phyloP scores from a whole-genome alignment of 208 protist species.

The Crithidia sp. region DNA sequence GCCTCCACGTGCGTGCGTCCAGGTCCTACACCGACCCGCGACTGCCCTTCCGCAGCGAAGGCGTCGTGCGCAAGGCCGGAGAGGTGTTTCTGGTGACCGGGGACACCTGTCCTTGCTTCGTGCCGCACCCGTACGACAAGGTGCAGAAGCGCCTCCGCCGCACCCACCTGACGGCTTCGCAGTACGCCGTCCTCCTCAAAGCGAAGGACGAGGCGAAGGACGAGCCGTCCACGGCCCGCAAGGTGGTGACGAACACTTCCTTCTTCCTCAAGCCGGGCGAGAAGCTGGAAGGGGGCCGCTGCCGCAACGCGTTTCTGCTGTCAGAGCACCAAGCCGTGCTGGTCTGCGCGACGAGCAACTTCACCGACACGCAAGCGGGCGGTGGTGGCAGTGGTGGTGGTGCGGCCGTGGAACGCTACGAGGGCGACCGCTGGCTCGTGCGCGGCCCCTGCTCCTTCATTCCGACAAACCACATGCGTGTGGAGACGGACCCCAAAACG shows the following conservation, averaged over 20 bases:
- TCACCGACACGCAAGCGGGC: constrained; percentile 38
- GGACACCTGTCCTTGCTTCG: constrained; percentile 77
- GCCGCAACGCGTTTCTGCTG: constrained; percentile 80
- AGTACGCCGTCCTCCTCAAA: constrained; percentile 47
- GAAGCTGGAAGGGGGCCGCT: constrained; percentile 51
- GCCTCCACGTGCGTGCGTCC: constrained; percentile 86
- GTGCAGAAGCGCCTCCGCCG: constrained; percentile 70
- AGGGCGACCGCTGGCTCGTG: constrained; percentile 92
- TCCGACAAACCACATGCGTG: constrained; percentile 42
- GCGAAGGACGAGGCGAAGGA: constrained; percentile 32
- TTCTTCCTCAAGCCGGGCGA: constrained; percentile 92
- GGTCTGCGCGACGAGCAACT: constrained; percentile 70
- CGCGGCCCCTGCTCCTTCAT: constrained; percentile 86
- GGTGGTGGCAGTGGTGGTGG: neutral
- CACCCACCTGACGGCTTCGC: constrained; percentile 50
- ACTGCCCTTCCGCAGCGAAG: constrained; percentile 46
- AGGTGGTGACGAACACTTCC: constrained; percentile 67
- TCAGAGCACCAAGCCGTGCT: constrained; percentile 84
- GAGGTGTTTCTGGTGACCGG: constrained; percentile 87
- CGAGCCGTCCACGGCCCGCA: constrained; percentile 20
- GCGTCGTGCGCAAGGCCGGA: constrained; percentile 64
- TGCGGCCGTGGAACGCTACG: constrained; percentile 45
- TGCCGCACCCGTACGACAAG: constrained; percentile 94
- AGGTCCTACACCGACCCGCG: constrained; percentile 88
- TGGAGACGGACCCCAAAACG: constrained; percentile 47